phyloP scores from a whole-genome alignment of 352 stramenopile species.

The Saprolegnia parasitica region DNA sequence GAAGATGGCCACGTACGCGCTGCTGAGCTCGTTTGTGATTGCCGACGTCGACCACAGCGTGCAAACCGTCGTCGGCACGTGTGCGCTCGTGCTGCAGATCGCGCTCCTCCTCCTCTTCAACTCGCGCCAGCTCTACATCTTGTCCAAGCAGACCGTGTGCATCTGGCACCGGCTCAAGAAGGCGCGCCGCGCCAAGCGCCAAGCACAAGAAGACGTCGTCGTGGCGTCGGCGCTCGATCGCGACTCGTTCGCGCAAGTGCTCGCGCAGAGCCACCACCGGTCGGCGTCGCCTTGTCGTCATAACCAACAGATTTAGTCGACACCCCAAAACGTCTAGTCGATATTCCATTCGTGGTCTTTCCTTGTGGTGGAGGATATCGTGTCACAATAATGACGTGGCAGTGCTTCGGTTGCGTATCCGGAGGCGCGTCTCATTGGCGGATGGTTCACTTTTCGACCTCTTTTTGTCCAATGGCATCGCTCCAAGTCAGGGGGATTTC shows the following conservation, averaged over 20 bases:
- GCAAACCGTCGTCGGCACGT: constrained; percentile 53
- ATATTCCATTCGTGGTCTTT: too few relatives aligned
- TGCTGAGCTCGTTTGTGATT: constrained; percentile 75
- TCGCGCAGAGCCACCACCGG: background rate
- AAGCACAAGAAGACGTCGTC: background rate
- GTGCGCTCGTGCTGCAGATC: constrained; percentile 63
- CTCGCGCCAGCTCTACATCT: constrained; percentile 65
- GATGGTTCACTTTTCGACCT: background rate
- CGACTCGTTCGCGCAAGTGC: background rate
- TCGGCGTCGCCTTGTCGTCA: background rate
- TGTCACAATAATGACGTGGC: too few relatives aligned
- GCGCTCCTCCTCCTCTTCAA: constrained; percentile 67
- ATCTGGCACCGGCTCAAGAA: background rate
- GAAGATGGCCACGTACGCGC: constrained; percentile 78
- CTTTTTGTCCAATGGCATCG: background rate
- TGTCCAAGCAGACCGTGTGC: constrained; percentile 71
- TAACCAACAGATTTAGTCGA: too few relatives aligned
- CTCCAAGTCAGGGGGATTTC: background rate
- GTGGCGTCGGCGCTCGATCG: background rate
- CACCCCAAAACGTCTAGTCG: too few relatives aligned
- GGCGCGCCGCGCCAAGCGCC: too few relatives aligned
- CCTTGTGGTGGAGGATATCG: too few relatives aligned
- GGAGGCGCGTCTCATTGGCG: background rate
- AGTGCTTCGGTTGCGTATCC: background rate
- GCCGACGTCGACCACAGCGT: constrained; percentile 41